Base-by-base conservation (phyloP, 2,329 filamentous ascomycete species). In the Arthroderma sp. region DNA sequence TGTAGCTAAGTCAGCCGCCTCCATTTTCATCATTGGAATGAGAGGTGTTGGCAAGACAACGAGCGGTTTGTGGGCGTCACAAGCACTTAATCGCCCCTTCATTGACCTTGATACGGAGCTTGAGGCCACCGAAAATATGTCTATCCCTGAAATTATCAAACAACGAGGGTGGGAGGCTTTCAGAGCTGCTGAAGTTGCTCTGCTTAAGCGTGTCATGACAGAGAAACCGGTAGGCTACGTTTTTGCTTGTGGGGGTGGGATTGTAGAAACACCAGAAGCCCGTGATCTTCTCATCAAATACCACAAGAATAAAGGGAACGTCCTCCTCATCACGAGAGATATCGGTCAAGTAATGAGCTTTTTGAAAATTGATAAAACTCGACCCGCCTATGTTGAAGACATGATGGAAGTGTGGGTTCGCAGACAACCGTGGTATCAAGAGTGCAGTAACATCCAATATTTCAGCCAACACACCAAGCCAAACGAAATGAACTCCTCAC, bases 21-120 rank as follows among this genome's bases (percentile, higher is more conserved):
- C 88, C 0, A 81, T 96, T 42, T 87, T 95, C 65, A 81, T 98
- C 49, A 89, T 98, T 53, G 91, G 91, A 6, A 98, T 98, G 91
- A 80, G 91, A 52, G 91, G 91, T 46, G 91, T 88, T 36, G 91
- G 91, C 28, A 98, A 98, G 69, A 95, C 91, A 0, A 98, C 91
- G 0, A 83, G 85, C 32, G 91, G 91, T 43, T 75, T 77, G 9
- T 94, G 88, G 85, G 81, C 91, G 57, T 80, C 83, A 0, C 76
- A 76, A 49, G 75, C 83, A 29, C 70, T 96, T 1, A 77, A 79
- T 41, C 80, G 86, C 58, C 79, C 83, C 5, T 81, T 94, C 49
- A 68, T 93, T 44, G 91, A 98, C 59, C 73, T 98, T 29, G 91
- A 98, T 59, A 78, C 79, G 2, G 86, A 94, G 58, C 74, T 98